Conservation (phyloP, 225 moss, liverwort and hornwort species). For the Bryoerythrophyllum caledonicum region DNA sequence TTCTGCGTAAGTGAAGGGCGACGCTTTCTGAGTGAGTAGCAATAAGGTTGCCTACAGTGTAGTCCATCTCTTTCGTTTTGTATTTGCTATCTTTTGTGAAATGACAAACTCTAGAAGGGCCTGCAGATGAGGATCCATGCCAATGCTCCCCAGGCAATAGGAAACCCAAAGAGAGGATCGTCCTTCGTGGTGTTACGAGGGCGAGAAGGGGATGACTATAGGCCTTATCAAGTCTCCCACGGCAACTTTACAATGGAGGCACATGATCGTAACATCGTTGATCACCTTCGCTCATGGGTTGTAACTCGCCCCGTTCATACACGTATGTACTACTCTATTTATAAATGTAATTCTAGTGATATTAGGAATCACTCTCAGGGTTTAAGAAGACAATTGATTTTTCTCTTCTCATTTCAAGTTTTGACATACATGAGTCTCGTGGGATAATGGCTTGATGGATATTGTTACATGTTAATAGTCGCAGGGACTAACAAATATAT, state of each 20-base stretch:
- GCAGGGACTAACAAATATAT: constrained; percentile 65
- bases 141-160: constrained; percentile 71
- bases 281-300: constrained; percentile 67
- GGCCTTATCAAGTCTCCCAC: constrained; percentile 76
- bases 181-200: constrained; percentile 77
- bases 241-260: constrained; percentile 57
- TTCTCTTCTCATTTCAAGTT: no score
- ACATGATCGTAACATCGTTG: constrained; percentile 49
- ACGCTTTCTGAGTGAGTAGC: no score
- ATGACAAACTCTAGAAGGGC: constrained; percentile 15
- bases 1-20: no score
- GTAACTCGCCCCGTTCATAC: constrained; percentile 42
- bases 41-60: no score
- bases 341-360: constrained; percentile 1
- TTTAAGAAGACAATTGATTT: no score
- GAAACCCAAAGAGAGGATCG: constrained; percentile 59
- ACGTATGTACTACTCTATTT: constrained; percentile 25
- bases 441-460: constrained; percentile 16
- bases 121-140: constrained; percentile 58
- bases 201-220: constrained; percentile 48
- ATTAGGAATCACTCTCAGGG: constrained; percentile 3
- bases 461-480: no score
- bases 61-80: no score
- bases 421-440: no score
- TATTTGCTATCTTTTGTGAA: neutral